Base-by-base conservation (phyloP, 106 monocot species). In the Allium fistulosum region DNA sequence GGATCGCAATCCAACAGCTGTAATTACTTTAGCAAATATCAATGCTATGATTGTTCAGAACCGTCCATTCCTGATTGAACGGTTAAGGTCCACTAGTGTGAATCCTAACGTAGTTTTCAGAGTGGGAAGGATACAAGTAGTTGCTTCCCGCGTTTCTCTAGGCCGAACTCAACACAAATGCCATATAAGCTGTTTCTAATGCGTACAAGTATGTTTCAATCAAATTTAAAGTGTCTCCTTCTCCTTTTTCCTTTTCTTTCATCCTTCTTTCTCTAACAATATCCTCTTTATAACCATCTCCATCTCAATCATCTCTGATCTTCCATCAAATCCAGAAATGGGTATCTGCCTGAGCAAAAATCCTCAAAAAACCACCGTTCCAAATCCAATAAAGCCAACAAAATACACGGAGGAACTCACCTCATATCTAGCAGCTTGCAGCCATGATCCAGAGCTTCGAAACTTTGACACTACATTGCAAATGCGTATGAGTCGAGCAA, bases 401-500 rank as follows among this genome's bases (percentile, higher is more conserved):
- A 8, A 27, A 11, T 55, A 48, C 67, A 63, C 12, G 22, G 68
- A 49, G 46, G 82, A 79, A 7, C 45, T 79, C 46, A 62, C 11
- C 63, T 83, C 79, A 4, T 80, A 80, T 75, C 71, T 68, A 37
- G 58, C 66, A 1, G 74, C 78, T 14, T 80, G 81, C 77, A 45
- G 55, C 45, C 61, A 53, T 22, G 78, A 81, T 68, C 74, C 76
- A 15, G 80, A 68, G 2, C 17, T 84, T n/a, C 76, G 18, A 49
- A 68, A 58, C 68, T 76, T 84, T 61, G 84, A 80, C 72, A 50
- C 74, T 45, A 51, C 58, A 9, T 74, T 87, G 26, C 80, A 71
- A 27, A 64, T 11, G 63, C 71, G 80, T n/a, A 80, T 74, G 59
- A 60, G 58, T 64, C 74, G 72, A 22, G 72, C 64, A 53, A 53